Evolutionary conservation across 1,139 yeast genomes (phyloP).

Genomic region (Zygosaccharomyces sapae): DNA sequence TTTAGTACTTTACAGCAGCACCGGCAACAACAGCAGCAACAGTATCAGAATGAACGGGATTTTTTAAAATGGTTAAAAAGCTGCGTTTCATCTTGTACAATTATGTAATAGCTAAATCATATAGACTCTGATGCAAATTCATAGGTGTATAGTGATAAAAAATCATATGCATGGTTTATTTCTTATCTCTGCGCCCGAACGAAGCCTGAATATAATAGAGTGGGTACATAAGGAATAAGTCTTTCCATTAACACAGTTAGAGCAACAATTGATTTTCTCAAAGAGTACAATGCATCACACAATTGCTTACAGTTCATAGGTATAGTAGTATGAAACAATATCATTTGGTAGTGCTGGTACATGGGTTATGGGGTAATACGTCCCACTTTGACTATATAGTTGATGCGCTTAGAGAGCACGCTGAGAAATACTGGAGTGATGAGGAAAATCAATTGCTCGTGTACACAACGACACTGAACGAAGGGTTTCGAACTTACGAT

Average conservation of each 20-base stretch:
- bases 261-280: no score
- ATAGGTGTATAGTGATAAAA: no score
- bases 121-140: no score
- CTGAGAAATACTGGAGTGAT: conserved; percentile 14
- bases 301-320: neutral
- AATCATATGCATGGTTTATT: no score
- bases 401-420: conserved; percentile 37
- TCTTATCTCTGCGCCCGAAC: no score
- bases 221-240: no score
- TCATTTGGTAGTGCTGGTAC: conserved; percentile 69
- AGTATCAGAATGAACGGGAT: conserved; percentile 1
- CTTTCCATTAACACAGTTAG: no score
- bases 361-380: conserved; percentile 82
- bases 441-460: conserved; percentile 42
- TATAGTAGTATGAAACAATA: conserved; percentile 19
- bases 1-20: conserved; percentile 5
- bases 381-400: conserved; percentile 61
- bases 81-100: conserved; percentile 8
- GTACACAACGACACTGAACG: conserved; percentile 59
- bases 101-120: neutral
- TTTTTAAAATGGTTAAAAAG: conserved; percentile 1
- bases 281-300: no score
- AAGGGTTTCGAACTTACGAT: conserved; percentile 67
- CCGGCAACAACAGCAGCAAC: conserved; percentile 1
- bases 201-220: no score